Evolutionary conservation across 108 stramenopile genomes (phyloP), one percentile per base, ranked within the genome.

Genomic region (Schizochytrium sp.): DNA sequence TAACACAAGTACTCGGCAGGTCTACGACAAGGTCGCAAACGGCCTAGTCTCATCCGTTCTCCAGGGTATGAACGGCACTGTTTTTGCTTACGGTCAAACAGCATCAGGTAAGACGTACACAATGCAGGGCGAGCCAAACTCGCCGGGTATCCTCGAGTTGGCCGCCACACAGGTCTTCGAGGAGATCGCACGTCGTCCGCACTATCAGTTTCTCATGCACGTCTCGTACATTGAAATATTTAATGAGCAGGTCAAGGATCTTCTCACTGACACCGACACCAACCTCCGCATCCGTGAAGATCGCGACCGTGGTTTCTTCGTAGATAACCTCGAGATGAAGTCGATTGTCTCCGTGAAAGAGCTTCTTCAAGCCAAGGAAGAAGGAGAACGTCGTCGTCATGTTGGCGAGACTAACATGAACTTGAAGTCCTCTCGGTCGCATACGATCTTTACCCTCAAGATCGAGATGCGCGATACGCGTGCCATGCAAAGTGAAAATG

Each of bases 361-460:
- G 38, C 89, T 93, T 57, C 53, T 92, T 28, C 46, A 45, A 28
- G 87, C 90, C 40, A 89, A 93, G 61, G 91, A 94, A 13, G 72
- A 95, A 10, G 98, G 96, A 4, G 95, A 95, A 87, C 94, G 95
- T 10, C 93, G 91, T 61, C 94, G 98, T 38, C 93, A 94, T 10
- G 94, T 95, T 38, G 93, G 94, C 46, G 93, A 94, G 4, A 96
- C 95, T 15, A 91, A 94, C 89, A 95, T 94, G 93, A 96, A 96
- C 88, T 90, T 93, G 4, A 96, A 96, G 91, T 96, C 96, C 0
- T 92, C 92, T 42, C 92, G 97, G 59, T 96, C 96, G 28, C 98
- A 98, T 93, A 92, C 96, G 2, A 91, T 97, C 49, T 95, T 97
- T 88, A 87, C 93, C 0, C 88, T 98, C 38, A 93, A 88, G 15